phyloP scores from a whole-genome alignment of 2,329 filamentous ascomycete species.

The Beauveria sp. region DNA sequence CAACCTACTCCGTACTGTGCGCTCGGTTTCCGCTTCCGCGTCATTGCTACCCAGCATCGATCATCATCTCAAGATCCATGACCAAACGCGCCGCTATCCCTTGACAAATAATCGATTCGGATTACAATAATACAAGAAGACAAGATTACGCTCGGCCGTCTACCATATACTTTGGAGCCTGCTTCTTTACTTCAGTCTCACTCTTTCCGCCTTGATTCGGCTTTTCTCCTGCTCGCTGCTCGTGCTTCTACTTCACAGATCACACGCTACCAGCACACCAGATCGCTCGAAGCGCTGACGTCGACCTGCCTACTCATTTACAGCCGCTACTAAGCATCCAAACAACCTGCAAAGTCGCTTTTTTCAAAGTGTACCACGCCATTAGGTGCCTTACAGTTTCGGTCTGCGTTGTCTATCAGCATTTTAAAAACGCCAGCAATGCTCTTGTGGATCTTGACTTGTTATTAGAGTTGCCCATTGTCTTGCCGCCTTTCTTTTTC shows the following conservation, averaged over 20 bases:
- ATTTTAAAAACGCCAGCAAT: background rate
- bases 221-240: too few species aligned
- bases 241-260: too few species aligned
- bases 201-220: too few species aligned
- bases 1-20: background rate
- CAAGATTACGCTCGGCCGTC: too few species aligned
- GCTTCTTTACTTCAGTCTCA: background rate
- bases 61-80: background rate
- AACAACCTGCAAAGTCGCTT: too few species aligned
- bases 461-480: background rate
- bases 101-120: background rate
- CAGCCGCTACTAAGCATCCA: too few species aligned
- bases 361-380: too few species aligned
- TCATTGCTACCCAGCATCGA: background rate
- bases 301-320: too few species aligned
- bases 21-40: background rate
- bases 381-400: too few species aligned
- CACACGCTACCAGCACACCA: too few species aligned
- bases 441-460: slow-evolving; percentile 1
- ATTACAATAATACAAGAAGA: too few species aligned
- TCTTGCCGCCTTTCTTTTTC: background rate
- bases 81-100: background rate
- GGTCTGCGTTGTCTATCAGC: background rate
- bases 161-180: background rate
- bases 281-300: too few species aligned